Conservation (phyloP, 2,329 filamentous ascomycete species). For the Fusarium sp. region DNA sequence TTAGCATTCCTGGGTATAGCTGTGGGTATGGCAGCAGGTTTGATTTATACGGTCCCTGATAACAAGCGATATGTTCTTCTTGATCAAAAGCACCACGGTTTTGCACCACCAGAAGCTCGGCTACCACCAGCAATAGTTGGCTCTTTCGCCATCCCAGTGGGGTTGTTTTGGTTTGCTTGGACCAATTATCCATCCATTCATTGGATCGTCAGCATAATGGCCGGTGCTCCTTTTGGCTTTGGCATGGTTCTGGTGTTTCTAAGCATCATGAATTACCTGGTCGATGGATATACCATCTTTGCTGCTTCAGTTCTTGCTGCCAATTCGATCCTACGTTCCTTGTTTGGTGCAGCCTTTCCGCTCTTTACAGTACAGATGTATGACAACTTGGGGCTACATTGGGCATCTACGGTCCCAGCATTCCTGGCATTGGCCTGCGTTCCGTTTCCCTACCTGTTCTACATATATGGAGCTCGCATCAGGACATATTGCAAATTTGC, state of each 20-base stretch:
- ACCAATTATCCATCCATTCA: neutral
- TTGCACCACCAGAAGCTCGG: neutral
- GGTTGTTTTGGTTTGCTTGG: neutral
- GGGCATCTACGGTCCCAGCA: neutral
- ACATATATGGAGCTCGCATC: neutral
- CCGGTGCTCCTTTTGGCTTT: neutral
- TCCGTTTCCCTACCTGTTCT: neutral
- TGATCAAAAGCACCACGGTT: neutral
- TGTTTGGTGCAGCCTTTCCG: neutral
- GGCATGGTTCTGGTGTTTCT: neutral
- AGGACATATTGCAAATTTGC: neutral
- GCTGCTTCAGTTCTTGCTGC: neutral
- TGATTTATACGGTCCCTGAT: neutral
- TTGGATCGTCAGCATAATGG: neutral
- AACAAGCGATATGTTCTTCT: neutral
- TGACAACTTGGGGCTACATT: neutral
- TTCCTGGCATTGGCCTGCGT: neutral
- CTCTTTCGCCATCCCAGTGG: neutral
- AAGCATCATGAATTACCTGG: neutral
- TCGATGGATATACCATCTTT: neutral
- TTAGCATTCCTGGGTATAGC: neutral
- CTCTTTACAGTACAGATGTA: neutral
- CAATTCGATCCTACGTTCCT: neutral
- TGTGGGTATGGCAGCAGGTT: neutral
- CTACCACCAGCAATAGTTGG: neutral